phyloP scores from a whole-genome alignment of 2,329 filamentous ascomycete genomes.

The Didymella keratinophila region DNA sequence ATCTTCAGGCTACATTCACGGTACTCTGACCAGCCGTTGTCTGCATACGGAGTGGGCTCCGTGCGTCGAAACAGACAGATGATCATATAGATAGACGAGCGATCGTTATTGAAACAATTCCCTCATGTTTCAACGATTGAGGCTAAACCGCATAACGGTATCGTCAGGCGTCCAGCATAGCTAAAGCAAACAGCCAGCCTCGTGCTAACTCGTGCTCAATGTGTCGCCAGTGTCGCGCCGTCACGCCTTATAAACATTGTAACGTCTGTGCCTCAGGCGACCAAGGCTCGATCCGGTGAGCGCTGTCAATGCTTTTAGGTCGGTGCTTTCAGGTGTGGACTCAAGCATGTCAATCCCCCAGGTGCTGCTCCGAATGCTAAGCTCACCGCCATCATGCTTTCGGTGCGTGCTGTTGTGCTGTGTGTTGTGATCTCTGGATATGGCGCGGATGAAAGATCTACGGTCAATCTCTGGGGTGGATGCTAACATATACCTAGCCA shows the following conservation, averaged over 20 bases:
- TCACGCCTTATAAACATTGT: not conserved
- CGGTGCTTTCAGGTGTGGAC: not conserved
- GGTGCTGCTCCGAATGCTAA: not conserved
- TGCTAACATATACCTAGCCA: not conserved
- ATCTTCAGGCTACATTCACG: not conserved
- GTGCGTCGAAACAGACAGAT: not conserved
- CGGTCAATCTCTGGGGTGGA: not conserved
- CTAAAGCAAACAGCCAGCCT: not conserved
- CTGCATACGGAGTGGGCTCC: not conserved
- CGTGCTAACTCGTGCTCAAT: conserved; percentile 6
- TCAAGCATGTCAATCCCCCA: not conserved
- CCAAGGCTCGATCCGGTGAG: conserved; percentile 11
- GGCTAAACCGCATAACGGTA: not conserved
- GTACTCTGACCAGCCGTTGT: not conserved
- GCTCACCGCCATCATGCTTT: not conserved
- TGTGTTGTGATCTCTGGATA: not conserved
- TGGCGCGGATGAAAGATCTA: not conserved
- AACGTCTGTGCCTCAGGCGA: conserved; percentile 3
- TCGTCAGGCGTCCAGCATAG: not conserved
- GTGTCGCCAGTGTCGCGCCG: conserved; percentile 1
- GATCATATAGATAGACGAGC: not conserved
- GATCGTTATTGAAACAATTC: not conserved
- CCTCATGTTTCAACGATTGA: not conserved
- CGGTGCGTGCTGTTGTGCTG: not conserved
- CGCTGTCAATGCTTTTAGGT: not conserved